Conservation (phyloP, 257 asterid genomes). For the Ehretia macrophylla region DNA sequence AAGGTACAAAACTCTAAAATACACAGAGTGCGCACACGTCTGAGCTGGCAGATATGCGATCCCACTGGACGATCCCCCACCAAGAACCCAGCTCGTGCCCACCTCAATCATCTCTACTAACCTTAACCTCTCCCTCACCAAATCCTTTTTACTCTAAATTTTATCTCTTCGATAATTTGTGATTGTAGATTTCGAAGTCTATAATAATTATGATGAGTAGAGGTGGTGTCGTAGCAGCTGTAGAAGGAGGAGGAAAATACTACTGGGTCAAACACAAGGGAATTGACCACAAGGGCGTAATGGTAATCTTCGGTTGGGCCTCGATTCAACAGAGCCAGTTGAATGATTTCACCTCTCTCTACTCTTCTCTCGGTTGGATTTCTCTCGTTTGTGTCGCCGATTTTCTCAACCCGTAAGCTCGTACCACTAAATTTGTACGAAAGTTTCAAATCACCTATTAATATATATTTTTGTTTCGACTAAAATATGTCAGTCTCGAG, state of each 20-base stretch:
- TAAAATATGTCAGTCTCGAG: no score
- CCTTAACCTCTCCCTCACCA: no score
- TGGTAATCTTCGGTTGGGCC: conserved; percentile 63
- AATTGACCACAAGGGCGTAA: conserved; percentile 42
- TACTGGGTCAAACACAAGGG: conserved; percentile 54
- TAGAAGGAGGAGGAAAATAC: conserved; percentile 41
- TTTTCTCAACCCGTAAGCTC: conserved; percentile 65
- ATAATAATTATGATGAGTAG: background rate
- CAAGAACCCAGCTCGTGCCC: background rate
- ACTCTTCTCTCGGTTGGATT: conserved; percentile 75
- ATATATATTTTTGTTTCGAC: no score
- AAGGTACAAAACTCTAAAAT: background rate
- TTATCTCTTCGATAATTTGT: no score
- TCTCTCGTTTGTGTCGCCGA: conserved; percentile 77
- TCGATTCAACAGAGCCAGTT: conserved; percentile 52
- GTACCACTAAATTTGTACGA: background rate
- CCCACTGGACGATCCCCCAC: background rate
- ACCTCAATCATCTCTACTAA: background rate
- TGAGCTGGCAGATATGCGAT: background rate
- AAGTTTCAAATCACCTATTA: no score
- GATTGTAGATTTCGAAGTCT: conserved; percentile 21
- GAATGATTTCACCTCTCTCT: conserved; percentile 43
- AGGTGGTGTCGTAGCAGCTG: conserved; percentile 21
- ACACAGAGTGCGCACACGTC: background rate
- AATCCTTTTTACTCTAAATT: no score